phyloP scores from a whole-genome alignment of 2,329 filamentous ascomycete species.

The Zasmidium citrigriseum region DNA sequence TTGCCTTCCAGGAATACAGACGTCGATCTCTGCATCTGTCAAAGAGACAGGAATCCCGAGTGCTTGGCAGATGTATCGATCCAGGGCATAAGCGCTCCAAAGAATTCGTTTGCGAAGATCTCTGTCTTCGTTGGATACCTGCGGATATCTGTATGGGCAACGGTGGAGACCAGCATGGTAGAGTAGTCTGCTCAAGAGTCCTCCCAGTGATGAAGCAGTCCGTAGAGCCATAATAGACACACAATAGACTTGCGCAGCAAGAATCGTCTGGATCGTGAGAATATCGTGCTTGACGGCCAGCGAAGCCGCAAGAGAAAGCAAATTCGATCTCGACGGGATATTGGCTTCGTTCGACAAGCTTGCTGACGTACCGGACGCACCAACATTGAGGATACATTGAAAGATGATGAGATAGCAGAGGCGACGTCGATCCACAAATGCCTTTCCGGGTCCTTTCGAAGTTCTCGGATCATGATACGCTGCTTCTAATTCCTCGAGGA shows the following conservation, averaged over 20 bases:
- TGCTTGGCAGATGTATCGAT: constrained; percentile 40
- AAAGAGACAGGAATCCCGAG: constrained; percentile 41
- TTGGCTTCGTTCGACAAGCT: constrained; percentile 38
- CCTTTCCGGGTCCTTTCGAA: constrained; percentile 30
- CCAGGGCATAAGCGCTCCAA: constrained; percentile 44
- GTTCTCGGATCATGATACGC: constrained; percentile 39
- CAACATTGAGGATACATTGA: constrained; percentile 55
- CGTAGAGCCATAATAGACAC: constrained; percentile 51
- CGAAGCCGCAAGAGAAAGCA: constrained; percentile 41
- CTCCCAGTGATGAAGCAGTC: constrained; percentile 51
- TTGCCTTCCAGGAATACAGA: constrained; percentile 36
- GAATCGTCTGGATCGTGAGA: constrained; percentile 50
- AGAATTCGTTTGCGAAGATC: constrained; percentile 45
- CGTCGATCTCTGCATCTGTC: constrained; percentile 41
- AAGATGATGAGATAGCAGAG: constrained; percentile 43
- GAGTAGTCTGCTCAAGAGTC: constrained; percentile 49
- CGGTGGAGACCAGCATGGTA: constrained; percentile 54
- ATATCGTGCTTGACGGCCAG: constrained; percentile 48
- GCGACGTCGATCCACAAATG: constrained; percentile 25
- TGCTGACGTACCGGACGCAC: constrained; percentile 33
- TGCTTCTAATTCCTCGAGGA: constrained; percentile 47
- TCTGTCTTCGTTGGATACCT: constrained; percentile 26
- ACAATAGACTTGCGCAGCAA: constrained; percentile 53
- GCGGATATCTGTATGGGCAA: constrained; percentile 52
- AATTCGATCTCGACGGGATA: constrained; percentile 35